Conservation (phyloP, 1,284 basidiomycete species). For the Tilletiaria anomala region DNA sequence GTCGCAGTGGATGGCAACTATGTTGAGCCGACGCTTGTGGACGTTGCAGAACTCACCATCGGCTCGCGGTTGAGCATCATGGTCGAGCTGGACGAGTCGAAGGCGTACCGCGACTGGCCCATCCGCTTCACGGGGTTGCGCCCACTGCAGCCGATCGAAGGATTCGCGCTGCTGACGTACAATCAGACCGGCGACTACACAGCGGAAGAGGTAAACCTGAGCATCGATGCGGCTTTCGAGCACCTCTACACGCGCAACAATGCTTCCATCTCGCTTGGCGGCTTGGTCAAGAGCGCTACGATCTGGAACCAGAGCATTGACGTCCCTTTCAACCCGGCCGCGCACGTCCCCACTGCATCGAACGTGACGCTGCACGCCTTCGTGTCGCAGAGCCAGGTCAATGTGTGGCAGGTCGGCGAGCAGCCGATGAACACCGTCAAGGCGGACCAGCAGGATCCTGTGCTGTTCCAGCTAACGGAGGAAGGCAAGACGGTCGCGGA, state of each 20-base stretch:
- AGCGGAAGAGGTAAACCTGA: not conserved
- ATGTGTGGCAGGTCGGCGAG: conserved; percentile 19
- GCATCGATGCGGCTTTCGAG: not conserved
- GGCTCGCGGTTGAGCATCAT: conserved; percentile 15
- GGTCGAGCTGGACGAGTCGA: conserved; percentile 11
- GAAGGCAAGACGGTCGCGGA: conserved; percentile 7
- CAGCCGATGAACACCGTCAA: conserved; percentile 12
- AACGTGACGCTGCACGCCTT: conserved; percentile 20
- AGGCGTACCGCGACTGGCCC: conserved; percentile 8
- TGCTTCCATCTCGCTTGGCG: not conserved
- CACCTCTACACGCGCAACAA: not conserved
- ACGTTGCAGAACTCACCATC: conserved; percentile 16
- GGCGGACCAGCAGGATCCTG: conserved; percentile 11
- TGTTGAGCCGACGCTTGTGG: conserved; percentile 12
- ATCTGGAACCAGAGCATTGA: conserved; percentile 12
- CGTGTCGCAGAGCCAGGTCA: conserved; percentile 17
- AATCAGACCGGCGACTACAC: conserved; percentile 2
- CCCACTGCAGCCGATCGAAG: conserved; percentile 17
- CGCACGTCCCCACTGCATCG: conserved; percentile 5
- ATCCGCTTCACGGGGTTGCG: conserved; percentile 16
- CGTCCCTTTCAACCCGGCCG: conserved; percentile 9
- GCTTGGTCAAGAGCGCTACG: not conserved
- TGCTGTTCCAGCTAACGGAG: conserved; percentile 15
- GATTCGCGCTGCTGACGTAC: conserved; percentile 14
- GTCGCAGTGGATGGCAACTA: conserved; percentile 18